These are phyloP conservation scores for Gamarada debralockiae DNA, from an alignment of 495 filamentous ascomycete genomes.

Conservation along the genomic window DNA sequence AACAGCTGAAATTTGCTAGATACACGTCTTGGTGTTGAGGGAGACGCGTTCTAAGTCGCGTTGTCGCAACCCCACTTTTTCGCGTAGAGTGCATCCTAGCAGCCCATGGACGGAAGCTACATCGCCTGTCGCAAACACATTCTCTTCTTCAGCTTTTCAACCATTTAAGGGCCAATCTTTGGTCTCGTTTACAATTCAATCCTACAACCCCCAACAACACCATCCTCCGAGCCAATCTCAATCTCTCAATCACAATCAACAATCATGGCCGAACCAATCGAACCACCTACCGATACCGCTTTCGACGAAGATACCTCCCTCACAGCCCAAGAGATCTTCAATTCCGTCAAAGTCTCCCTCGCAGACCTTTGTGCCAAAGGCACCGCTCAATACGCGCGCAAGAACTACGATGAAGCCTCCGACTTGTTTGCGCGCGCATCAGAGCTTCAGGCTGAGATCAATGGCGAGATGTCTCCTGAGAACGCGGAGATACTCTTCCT, in stretches of 20 bases:
- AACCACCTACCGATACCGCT: slow-evolving; percentile 14
- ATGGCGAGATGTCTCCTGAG: slow-evolving; percentile 83
- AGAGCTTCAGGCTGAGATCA: slow-evolving; percentile 83
- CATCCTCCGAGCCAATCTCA: neutral
- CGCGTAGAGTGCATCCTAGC: no score
- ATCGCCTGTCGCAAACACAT: slow-evolving; percentile 14
- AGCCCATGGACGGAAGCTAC: neutral
- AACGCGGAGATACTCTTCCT: slow-evolving; percentile 92
- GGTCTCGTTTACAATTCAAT: neutral
- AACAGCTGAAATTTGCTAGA: no score
- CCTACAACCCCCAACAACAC: neutral
- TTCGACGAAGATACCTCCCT: neutral
- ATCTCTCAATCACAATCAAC: slow-evolving; percentile 5
- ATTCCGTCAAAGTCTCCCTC: slow-evolving; percentile 47
- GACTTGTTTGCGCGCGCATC: slow-evolving; percentile 86
- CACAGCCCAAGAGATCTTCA: slow-evolving; percentile 19
- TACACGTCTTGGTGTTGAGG: no score
- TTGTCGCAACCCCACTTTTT: no score
- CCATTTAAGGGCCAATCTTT: neutral
- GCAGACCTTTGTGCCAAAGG: slow-evolving; percentile 53
- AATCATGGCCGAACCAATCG: slow-evolving; percentile 21
- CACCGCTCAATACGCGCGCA: slow-evolving; percentile 67
- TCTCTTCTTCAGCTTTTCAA: neutral
- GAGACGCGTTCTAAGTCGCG: slow-evolving; percentile 8
- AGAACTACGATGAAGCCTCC: slow-evolving; percentile 77